Conservation (phyloP, 1,284 basidiomycete genomes). For the Trichosporon sp. region DNA sequence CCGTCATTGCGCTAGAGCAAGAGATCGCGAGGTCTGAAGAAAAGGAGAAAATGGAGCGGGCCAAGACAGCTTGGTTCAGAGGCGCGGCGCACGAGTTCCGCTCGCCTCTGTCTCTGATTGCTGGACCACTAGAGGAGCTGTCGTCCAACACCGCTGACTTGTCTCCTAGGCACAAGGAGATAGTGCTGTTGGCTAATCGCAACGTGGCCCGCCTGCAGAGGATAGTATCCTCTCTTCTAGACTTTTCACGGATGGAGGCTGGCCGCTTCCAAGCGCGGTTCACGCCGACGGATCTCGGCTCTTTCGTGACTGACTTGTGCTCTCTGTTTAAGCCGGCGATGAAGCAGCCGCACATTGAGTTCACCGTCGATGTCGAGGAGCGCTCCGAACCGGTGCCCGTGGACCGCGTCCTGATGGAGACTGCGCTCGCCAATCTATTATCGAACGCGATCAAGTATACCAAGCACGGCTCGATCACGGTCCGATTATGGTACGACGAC, state of each 20-base stretch:
- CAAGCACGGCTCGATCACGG: constrained; percentile 35
- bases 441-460: constrained; percentile 47
- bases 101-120: constrained; percentile 38
- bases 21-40: constrained; percentile 36
- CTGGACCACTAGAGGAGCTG: constrained; percentile 39
- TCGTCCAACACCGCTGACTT: constrained; percentile 18
- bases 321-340: constrained; percentile 43
- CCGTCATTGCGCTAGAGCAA: constrained; percentile 40
- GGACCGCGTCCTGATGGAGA: constrained; percentile 47
- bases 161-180: constrained; percentile 20
- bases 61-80: constrained; percentile 44
- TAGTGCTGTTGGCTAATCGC: constrained; percentile 36
- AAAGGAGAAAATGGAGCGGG: constrained; percentile 47
- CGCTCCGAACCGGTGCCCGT: constrained; percentile 26
- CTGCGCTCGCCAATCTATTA: constrained; percentile 42
- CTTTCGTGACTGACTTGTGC: constrained; percentile 43
- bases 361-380: neutral
- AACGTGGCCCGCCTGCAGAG: constrained; percentile 38
- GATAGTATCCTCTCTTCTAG: constrained; percentile 43
- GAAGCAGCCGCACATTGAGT: constrained; percentile 15
- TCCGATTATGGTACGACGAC: constrained; percentile 26
- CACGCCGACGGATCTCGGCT: constrained; percentile 39
- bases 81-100: constrained; percentile 48
- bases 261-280: constrained; percentile 41
- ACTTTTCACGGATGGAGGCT: constrained; percentile 43